Evolutionary conservation across 2,329 filamentous ascomycete species (phyloP), one percentile per base, ranked within the genome.

Genomic region (Trichoderma sp.): DNA sequence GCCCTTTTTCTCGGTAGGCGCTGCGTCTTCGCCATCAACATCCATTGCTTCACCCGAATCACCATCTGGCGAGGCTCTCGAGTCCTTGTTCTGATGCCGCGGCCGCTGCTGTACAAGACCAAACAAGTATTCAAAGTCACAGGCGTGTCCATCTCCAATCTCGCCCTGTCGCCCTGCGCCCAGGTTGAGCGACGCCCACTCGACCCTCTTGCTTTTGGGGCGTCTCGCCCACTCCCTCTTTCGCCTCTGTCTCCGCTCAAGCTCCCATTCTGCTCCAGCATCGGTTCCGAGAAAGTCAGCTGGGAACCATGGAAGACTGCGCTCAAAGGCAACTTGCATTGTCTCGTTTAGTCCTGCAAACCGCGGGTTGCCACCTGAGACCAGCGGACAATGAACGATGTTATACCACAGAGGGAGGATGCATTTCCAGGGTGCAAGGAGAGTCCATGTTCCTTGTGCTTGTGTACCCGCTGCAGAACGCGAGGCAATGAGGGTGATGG

Each of bases 391-490:
- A 78, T 94, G 94, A 82, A 97, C 91, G 15, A 98, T 82, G 61
- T 89, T 90, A 76, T 95, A 92, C 96, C 96, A 99, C 36, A 98
- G 85, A 0, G 93, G 89, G 43, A 90, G 85, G 43, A 98, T 92
- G 76, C 93, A 97, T 78, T 93, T 94, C 94, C 95, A 98, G 0
- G 96, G 96, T 3, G 96, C 86, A 28, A 98, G 85, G 1, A 98
- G 80, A 0, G 91, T 96, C 94, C 94, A 98, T 0, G 86, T 90
- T 0, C 92, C 91, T 62, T 92, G 90, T 1, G 85, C 83, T 61
- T 86, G 87, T 12, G 81, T 83, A 47, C 82, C 82, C 1, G 80
- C 76, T 12, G 82, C 79, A 11, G 86, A 79, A 4, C 89, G 87
- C 12, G 88, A 89, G 39, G 91, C 86, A 5, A 93, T 85, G 6